These are phyloP conservation scores for Sugiyamaella paludigena DNA, from an alignment of 1,139 yeast species.

Conservation along the genomic window DNA sequence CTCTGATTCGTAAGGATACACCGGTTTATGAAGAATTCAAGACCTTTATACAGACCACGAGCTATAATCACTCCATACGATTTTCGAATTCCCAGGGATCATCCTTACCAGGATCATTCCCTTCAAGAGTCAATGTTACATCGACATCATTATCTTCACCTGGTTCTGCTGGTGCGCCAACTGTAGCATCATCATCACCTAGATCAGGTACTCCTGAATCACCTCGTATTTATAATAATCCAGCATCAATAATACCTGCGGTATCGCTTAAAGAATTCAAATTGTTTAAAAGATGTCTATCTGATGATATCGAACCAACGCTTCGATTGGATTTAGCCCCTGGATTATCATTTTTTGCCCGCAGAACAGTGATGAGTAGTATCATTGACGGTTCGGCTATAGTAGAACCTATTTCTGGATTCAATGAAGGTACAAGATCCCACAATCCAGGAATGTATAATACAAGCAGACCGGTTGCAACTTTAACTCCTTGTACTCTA, in stretches of 20 bases:
- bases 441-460: constrained; percentile 13
- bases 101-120: constrained; percentile 9
- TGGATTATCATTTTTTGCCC: constrained; percentile 57
- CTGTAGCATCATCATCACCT: constrained; percentile 1
- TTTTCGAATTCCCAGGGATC: not conserved
- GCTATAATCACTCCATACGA: not conserved
- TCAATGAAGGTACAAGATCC: constrained; percentile 52
- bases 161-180: not conserved
- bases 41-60: constrained; percentile 10
- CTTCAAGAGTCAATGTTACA: not conserved
- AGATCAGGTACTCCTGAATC: constrained; percentile 14
- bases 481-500: constrained; percentile 68
- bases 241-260: constrained; percentile 12
- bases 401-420: constrained; percentile 84
- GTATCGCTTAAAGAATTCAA: constrained; percentile 50
- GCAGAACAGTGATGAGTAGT: constrained; percentile 59
- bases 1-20: constrained; percentile 15
- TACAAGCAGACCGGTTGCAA: constrained; percentile 65
- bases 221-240: constrained; percentile 9
- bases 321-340: constrained; percentile 59
- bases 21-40: constrained; percentile 16
- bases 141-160: not conserved
- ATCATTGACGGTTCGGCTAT: constrained; percentile 77
- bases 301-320: constrained; percentile 79
- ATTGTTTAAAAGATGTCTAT: constrained; percentile 62